Base-by-base conservation (phyloP, 306 rosid genomes). In the Glycyrrhiza uralensis region DNA sequence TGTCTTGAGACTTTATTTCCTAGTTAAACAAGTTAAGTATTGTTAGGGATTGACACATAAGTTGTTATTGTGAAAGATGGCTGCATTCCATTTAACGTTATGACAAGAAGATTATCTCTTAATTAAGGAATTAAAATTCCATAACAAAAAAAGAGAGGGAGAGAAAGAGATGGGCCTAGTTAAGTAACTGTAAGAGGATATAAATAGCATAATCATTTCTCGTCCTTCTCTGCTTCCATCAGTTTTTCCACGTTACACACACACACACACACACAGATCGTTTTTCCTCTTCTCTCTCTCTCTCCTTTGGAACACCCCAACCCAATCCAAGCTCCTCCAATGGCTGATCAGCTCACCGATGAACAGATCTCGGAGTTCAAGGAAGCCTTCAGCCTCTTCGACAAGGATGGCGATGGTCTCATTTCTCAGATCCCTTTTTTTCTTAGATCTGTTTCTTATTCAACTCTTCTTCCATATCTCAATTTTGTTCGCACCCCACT, bases 271-370 rank as follows among this genome's bases (percentile, higher is more conserved):
- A 15, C 7, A 65, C 6, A 38, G 3, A 12, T 9, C 66, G 38
- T 71, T 69, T 69, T 41, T n/a, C n/a, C 57, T 11, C 8, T 35
- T 6, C 14, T 71, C 28, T 18, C 23, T 49, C 17, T 12, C 19
- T 22, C 59, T 5, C 8, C 6, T 33, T 26, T 7, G 30, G 8
- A 38, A 29, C 78, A 18, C 50, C 42, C 15, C 18, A 15, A 5
- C 19, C 33, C 9, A 64, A 23, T 17, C 66, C 20, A n/a, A n/a
- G n/a, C n/a, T 41, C 56, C 78, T 67, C 66, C 75, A 51, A 89
- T 89, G 96, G 96, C 96, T 35, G 96, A 89, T 78, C 96, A 89
- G 39, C 96, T 89, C 82, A 89, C 92, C 61, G 92, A 89, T 46
- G 96, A 89, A 23, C 92, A 89, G 92, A 89, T 89, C 89, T 87